phyloP scores from a whole-genome alignment of 2,329 filamentous ascomycete genomes.

The Metarhizium humberi region DNA sequence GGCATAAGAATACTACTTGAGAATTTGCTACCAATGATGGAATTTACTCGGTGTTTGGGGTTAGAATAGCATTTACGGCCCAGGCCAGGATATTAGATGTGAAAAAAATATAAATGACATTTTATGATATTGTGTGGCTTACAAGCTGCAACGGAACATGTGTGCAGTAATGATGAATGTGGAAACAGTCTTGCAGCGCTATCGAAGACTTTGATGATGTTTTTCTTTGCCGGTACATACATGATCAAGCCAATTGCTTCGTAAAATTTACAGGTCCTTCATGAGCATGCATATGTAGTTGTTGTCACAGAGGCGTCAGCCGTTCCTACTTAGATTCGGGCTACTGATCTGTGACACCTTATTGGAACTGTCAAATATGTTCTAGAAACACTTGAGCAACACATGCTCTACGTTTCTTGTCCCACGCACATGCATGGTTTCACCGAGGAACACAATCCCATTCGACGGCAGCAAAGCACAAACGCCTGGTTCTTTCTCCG shows the following conservation, averaged over 20 bases:
- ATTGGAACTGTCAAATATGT: neutral
- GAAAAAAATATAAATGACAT: neutral
- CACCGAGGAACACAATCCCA: neutral
- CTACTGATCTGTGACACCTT: neutral
- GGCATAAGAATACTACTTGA: neutral
- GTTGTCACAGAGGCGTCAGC: neutral
- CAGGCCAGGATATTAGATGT: neutral
- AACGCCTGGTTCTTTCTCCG: neutral
- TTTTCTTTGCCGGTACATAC: neutral
- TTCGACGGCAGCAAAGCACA: neutral
- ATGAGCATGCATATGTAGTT: no score
- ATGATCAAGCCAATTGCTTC: neutral
- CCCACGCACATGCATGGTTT: neutral
- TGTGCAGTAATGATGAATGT: neutral
- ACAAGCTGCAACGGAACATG: neutral
- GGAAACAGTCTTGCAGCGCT: no score
- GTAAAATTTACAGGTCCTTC: no score
- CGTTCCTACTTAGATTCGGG: neutral
- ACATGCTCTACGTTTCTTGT: neutral
- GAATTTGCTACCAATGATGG: neutral
- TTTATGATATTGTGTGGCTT: neutral
- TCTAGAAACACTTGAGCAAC: neutral
- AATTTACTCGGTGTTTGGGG: neutral
- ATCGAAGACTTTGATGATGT: no score
- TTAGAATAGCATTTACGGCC: neutral